These are phyloP conservation scores for Logfia minima DNA, from an alignment of 129 eudicot genomes.

Conservation along the genomic window DNA sequence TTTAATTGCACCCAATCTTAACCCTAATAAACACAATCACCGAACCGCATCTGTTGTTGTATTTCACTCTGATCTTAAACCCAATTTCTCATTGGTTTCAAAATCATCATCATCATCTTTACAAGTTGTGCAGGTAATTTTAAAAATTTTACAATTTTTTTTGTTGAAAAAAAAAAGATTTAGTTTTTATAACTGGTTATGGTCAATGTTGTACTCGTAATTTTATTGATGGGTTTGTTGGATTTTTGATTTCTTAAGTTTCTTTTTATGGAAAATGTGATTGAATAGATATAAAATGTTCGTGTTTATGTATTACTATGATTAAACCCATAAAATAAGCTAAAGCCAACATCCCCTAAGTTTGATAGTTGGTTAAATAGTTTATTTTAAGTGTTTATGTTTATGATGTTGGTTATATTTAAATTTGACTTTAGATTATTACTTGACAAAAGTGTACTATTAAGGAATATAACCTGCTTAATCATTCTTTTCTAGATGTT, in stretches of 20 bases:
- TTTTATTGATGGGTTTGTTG: conserved; percentile 6
- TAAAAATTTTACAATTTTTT: neutral
- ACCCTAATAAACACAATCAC: conserved; percentile 24
- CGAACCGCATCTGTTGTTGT: conserved; percentile 22
- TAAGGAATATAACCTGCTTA: neutral
- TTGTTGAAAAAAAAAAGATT: neutral
- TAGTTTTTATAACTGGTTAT: neutral
- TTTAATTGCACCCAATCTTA: conserved; percentile 12
- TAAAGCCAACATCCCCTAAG: neutral
- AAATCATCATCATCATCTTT: conserved; percentile 32
- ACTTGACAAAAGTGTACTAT: neutral
- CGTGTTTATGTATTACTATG: neutral
- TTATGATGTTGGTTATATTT: neutral
- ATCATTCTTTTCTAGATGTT: neutral
- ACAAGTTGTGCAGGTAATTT: conserved; percentile 29
- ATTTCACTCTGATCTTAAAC: conserved; percentile 37
- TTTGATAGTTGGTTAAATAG: neutral
- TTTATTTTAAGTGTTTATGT: neutral
- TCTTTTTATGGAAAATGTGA: neutral
- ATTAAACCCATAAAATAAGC: neutral
- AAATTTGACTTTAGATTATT: neutral
- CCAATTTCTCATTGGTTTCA: conserved; percentile 26
- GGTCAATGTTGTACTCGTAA: neutral
- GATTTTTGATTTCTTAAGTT: conserved; percentile 2
- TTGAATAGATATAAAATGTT: neutral